phyloP scores from a whole-genome alignment of 2,329 filamentous ascomycete genomes.

The Colletotrichum nymphaeae region DNA sequence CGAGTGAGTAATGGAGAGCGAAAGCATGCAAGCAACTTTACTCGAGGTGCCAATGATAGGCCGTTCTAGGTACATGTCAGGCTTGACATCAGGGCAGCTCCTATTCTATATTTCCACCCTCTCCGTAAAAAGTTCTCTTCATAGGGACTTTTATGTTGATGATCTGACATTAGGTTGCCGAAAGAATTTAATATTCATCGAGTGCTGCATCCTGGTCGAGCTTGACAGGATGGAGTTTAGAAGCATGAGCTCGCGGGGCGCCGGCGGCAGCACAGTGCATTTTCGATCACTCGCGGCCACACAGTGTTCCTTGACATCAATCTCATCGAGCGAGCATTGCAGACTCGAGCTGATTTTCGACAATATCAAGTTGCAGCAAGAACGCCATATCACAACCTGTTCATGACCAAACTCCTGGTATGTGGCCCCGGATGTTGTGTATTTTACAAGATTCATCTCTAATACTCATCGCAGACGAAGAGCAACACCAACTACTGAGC shows the following conservation, averaged over 20 bases:
- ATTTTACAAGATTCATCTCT: background rate
- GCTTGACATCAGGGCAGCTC: too few relatives aligned
- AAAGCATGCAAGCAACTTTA: too few relatives aligned
- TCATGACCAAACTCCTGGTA: background rate
- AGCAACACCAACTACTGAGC: background rate
- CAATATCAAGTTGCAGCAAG: background rate
- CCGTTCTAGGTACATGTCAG: too few relatives aligned
- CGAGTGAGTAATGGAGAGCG: too few relatives aligned
- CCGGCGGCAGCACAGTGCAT: slow-evolving; percentile 18
- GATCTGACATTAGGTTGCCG: too few relatives aligned
- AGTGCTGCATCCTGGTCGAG: too few relatives aligned
- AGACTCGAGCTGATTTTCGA: background rate
- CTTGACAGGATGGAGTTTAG: background rate
- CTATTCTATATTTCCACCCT: too few relatives aligned
- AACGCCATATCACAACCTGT: background rate
- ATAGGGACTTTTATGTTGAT: too few relatives aligned
- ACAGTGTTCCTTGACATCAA: background rate
- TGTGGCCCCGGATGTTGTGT: background rate
- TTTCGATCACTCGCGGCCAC: background rate
- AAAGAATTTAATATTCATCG: too few relatives aligned
- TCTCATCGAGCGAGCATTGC: background rate
- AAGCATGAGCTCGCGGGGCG: background rate
- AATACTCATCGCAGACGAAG: background rate
- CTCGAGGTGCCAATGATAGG: too few relatives aligned
- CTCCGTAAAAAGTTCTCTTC: too few relatives aligned